Evolutionary conservation across 129 eudicot species (phyloP).

Genomic region (Chrysanthemum seticuspe): DNA sequence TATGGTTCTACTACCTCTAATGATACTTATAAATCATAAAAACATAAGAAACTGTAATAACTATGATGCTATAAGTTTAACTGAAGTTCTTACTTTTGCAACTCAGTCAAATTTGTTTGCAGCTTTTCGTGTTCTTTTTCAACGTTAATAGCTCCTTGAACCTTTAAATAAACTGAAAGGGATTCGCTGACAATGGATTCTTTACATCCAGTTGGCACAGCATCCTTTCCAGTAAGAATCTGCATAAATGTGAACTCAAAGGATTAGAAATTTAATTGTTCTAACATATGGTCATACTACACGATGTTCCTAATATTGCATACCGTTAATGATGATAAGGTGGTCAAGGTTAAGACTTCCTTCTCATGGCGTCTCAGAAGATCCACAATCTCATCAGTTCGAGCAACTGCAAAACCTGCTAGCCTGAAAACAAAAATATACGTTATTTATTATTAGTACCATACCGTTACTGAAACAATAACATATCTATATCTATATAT

Average conservation of each 20-base stretch:
- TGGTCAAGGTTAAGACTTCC: constrained; percentile 72
- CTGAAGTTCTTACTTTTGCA: constrained; percentile 50
- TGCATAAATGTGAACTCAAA: constrained; percentile 25
- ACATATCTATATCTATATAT: too few species aligned
- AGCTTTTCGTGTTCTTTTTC: constrained; percentile 79
- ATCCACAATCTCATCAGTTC: constrained; percentile 43
- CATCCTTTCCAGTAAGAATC: constrained; percentile 67
- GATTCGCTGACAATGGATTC: constrained; percentile 72
- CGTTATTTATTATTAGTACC: too few species aligned
- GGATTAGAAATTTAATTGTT: background rate
- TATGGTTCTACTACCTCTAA: too few species aligned
- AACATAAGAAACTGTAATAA: too few species aligned
- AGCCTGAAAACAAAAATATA: constrained; percentile 43
- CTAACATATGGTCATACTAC: too few species aligned
- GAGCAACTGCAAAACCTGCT: constrained; percentile 69
- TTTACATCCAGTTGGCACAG: constrained; percentile 58
- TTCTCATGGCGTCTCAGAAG: constrained; percentile 46
- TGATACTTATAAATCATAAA: too few species aligned
- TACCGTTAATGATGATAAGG: constrained; percentile 67
- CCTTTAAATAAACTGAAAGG: constrained; percentile 71
- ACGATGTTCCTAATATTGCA: background rate
- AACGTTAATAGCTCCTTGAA: constrained; percentile 56
- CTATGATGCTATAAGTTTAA: background rate
- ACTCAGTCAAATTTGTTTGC: constrained; percentile 61
- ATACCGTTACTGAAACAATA: too few species aligned